Percentiles rank a stretch among this genome's conserved stretches.
These are phyloP conservation scores for Pseudomicrostroma phylloplanum DNA, from an alignment of 1,284 basidiomycete genomes.

Conservation along the genomic window DNA sequence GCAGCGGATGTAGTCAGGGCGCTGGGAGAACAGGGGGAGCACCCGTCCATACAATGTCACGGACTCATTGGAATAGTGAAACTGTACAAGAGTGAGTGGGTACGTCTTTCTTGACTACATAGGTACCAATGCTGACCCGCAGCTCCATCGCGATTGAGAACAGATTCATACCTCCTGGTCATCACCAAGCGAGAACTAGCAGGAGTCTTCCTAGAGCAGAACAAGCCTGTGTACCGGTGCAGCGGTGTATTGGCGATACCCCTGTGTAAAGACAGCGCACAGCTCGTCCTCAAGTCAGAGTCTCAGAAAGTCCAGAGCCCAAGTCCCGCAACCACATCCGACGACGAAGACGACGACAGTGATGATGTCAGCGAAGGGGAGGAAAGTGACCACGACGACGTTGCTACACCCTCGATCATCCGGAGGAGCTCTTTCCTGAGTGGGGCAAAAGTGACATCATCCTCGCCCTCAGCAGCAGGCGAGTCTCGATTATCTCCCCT, in stretches of 20 bases:
- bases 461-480: slow-evolving; percentile 2
- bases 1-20: slow-evolving; percentile 19
- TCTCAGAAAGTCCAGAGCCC: slow-evolving; percentile 9
- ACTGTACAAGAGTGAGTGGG: slow-evolving; percentile 5
- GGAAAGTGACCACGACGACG: slow-evolving; percentile 27
- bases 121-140: too few species aligned
- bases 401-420: slow-evolving; percentile 28
- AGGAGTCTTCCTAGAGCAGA: slow-evolving; percentile 33
- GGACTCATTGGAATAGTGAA: slow-evolving; percentile 4
- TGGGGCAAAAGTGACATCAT: slow-evolving; percentile 8
- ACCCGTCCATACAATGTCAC: background rate
- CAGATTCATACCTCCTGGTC: slow-evolving; percentile 36
- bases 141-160: too few species aligned
- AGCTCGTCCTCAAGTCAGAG: slow-evolving; percentile 18
- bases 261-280: slow-evolving; percentile 23
- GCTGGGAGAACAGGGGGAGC: slow-evolving; percentile 18
- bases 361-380: slow-evolving; percentile 20
- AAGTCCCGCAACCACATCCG: background rate
- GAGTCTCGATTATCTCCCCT: background rate
- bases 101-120: slow-evolving; percentile 14
- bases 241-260: slow-evolving; percentile 35
- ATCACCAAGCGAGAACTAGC: slow-evolving; percentile 31
- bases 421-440: slow-evolving; percentile 22
- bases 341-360: slow-evolving; percentile 9
- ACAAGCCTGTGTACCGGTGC: slow-evolving; percentile 32